Conservation (phyloP, 495 filamentous ascomycete species). For the Talaromyces proteolyticus region DNA sequence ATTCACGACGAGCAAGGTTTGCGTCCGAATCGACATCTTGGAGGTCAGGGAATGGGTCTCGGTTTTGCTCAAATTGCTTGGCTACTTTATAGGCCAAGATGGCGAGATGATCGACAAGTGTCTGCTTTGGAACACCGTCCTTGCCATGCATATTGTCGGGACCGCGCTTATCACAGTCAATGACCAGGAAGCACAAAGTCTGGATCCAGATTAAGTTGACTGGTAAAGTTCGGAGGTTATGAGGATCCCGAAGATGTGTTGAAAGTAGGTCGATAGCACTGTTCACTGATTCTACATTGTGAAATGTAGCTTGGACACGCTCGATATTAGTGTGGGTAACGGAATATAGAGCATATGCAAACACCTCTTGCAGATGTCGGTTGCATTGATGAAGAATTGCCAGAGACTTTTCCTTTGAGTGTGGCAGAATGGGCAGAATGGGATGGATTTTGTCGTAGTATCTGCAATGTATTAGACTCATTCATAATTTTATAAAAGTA, state of each 20-base stretch:
- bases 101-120: conserved; percentile 32
- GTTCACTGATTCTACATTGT: conserved; percentile 34
- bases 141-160: conserved; percentile 39
- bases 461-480: conserved; percentile 24
- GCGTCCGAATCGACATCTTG: conserved; percentile 64
- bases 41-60: conserved; percentile 25
- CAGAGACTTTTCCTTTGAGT: conserved; percentile 56
- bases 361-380: conserved; percentile 58
- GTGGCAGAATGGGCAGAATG: conserved; percentile 67
- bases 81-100: conserved; percentile 37
- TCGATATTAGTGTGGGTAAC: conserved; percentile 33
- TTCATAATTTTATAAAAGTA: neutral
- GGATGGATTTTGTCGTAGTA: conserved; percentile 70
- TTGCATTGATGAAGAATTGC: conserved; percentile 57
- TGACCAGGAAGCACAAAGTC: conserved; percentile 36
- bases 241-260: conserved; percentile 50
- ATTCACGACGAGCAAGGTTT: conserved; percentile 62
- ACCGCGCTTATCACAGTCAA: conserved; percentile 39
- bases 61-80: conserved; percentile 34
- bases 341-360: conserved; percentile 60
- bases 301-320: conserved; percentile 29
- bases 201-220: conserved; percentile 38
- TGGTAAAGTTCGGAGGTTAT: conserved; percentile 26
- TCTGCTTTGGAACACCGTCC: conserved; percentile 36
- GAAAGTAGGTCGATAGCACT: conserved; percentile 39